Evolutionary conservation across 2,329 filamentous ascomycete species (phyloP), one percentile per base, ranked within the genome.

Genomic region (Capronia epimyces): DNA sequence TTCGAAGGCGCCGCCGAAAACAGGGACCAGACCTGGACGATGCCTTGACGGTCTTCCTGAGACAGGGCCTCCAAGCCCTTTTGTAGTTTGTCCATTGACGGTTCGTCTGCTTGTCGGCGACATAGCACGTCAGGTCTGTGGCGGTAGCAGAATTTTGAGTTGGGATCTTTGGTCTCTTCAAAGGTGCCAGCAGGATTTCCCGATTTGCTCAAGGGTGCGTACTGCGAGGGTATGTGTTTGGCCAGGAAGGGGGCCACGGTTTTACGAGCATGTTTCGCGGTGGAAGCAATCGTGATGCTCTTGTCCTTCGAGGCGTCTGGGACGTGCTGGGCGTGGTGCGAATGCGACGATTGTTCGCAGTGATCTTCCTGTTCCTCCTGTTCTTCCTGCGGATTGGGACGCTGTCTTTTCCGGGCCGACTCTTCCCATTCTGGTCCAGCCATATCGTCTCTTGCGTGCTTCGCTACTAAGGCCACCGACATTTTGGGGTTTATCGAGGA

Each of bases 11-110:
- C 90, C 32, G 93, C 93, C 0, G 91, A 97, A 74, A 98, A 98
- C 42, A 97, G 77, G 0, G 91, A 95, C 93, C 93, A 98, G 49
- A 97, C 90, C 64, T 96, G 91, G 27, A 90, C 89, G 63, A 98
- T 96, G 64, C 87, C 90, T 70, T 96, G 89, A 70, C 95, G 89
- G 67, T 98, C 93, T 58, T 81, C 83, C 56, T 86, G 80, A 3
- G 89, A 85, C 27, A 96, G 79, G 41, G 80, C 83, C 62, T 91
- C 86, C 46, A 97, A 81, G 68, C 93, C 86, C 64, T 83, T 84
- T 67, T 98, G 93, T 56, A 98, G 80, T 66, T 90, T 84, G 61
- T 91, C 88, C 93, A 98, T 98, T 57, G 93, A 93, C 41, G 86
- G 85, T 71, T 97, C 93, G 71, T 97, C 90, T 52, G 89, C 90